Conservation (phyloP, 805 yeast species). For the Zygoascus flipseniorum region DNA sequence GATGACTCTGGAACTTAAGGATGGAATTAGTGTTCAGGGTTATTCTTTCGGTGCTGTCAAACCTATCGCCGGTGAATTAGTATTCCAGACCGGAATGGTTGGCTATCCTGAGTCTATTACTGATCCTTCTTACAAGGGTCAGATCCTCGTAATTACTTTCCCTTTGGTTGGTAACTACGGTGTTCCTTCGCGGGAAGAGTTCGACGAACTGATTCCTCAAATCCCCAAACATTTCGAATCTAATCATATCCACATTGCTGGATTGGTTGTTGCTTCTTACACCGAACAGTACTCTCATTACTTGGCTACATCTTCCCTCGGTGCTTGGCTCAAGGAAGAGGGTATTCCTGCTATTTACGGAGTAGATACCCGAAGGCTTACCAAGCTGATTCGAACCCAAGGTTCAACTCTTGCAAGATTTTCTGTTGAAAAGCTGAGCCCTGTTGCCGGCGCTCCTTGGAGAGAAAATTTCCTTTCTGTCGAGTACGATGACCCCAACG, state of each 20-base stretch:
- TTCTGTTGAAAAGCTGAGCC: conserved; percentile 36
- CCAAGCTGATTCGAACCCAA: conserved; percentile 83
- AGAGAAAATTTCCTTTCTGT: conserved; percentile 56
- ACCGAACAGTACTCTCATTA: conserved; percentile 93
- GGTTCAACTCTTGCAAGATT: conserved; percentile 94
- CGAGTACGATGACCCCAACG: conserved; percentile 91
- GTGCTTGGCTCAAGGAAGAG: conserved; percentile 86
- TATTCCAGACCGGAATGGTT: conserved; percentile 99
- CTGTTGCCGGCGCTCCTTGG: conserved; percentile 45
- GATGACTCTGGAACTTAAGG: conserved; percentile 81
- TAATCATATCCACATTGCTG: conserved; percentile 87
- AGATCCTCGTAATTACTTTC: conserved; percentile 89
- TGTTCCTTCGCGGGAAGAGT: conserved; percentile 81
- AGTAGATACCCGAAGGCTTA: conserved; percentile 91
- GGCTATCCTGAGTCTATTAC: conserved; percentile 98
- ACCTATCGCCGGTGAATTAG: conserved; percentile 91
- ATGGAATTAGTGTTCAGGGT: conserved; percentile 83
- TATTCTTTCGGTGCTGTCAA: conserved; percentile 93
- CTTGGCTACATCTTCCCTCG: conserved; percentile 86
- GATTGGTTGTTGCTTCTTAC: conserved; percentile 92
- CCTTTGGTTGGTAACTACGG: conserved; percentile 98
- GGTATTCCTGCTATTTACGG: conserved; percentile 95
- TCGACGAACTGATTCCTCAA: conserved; percentile 64
- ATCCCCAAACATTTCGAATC: conserved; percentile 94
- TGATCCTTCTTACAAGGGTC: conserved; percentile 98